Base-by-base conservation (phyloP, 2,329 filamentous ascomycete species). In the Colletotrichum destructivum region DNA sequence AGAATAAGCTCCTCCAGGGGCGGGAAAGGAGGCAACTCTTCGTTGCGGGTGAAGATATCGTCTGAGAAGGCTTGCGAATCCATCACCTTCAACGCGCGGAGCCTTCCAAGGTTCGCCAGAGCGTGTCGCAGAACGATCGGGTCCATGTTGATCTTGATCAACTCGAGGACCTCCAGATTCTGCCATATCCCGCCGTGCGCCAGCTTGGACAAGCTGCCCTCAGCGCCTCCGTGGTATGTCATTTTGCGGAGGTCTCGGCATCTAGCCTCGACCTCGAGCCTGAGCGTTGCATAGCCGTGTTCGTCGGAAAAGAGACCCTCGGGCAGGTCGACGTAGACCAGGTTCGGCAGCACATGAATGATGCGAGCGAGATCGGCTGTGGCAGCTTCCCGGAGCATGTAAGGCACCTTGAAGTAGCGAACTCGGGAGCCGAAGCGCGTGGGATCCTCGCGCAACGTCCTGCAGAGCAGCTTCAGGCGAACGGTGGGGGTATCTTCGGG, bases 331-430 rank as follows among this genome's bases (percentile, higher is more conserved):
- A 98, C 92, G 80, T 96, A 98, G 80, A 90, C 92, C 55, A 98
- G 85, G 78, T 96, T 95, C 40, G 94, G 94, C 54, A 96, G 87
- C 31, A 95, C 93, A 47, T 94, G 94, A 59, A 98, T 92, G 35
- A 93, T 94, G 62, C 95, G 91, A 12, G 96, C 95, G 60, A 98
- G 88, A 74, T 96, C 93, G 65, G 93, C 89, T 80, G 96, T 94
- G 79, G 89, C 93, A 1, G 93, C 93, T 84, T 98, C 94, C 69
- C 96, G 91, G 65, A 96, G 92, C 96, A 98, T 98, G 82, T 98
- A 98, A 8, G 96, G 94, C 71, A 94, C 91, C 85, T 98, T 97
- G 77, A 98, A 86, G 76, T 92, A 95, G 78, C 92, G 84, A 6
- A 98, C 94, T 52, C 90, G 85, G 66, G 88, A 85, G 44, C 92